Evolutionary conservation across 2,329 filamentous ascomycete genomes (phyloP).

Genomic region (Penicillium sp.): DNA sequence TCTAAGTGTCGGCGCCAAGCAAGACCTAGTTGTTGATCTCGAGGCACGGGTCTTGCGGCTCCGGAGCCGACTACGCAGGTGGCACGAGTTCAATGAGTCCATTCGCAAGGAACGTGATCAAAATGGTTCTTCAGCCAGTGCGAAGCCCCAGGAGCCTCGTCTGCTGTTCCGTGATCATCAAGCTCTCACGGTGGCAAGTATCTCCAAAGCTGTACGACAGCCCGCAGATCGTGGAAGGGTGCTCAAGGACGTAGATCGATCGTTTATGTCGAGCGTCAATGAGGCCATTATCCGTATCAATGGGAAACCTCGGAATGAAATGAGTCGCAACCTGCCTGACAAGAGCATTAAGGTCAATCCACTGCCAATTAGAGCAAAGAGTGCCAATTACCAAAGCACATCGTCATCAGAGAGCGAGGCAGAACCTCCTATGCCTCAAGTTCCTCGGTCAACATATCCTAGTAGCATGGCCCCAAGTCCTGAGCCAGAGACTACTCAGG

Average conservation of each 20-base stretch:
- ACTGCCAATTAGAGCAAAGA: not conserved
- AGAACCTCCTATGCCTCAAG: not conserved
- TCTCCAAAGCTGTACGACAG: slow-evolving; percentile 35
- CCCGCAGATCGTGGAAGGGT: slow-evolving; percentile 21
- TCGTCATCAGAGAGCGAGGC: not conserved
- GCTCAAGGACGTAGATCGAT: slow-evolving; percentile 29
- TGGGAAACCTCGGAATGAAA: slow-evolving; percentile 14
- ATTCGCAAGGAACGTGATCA: slow-evolving; percentile 20
- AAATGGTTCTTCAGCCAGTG: not conserved
- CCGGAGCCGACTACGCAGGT: slow-evolving; percentile 66
- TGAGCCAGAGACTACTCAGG: slow-evolving; percentile 1
- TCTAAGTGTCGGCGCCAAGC: slow-evolving; percentile 26
- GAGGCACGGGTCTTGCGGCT: slow-evolving; percentile 68
- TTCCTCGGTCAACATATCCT: not conserved
- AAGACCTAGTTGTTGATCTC: slow-evolving; percentile 63
- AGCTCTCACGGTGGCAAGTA: slow-evolving; percentile 38
- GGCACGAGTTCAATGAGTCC: slow-evolving; percentile 65
- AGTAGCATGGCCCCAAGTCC: not conserved
- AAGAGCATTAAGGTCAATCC: not conserved
- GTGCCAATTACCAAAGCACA: not conserved
- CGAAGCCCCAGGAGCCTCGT: slow-evolving; percentile 11
- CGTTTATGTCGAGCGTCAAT: slow-evolving; percentile 35
- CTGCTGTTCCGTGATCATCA: slow-evolving; percentile 40
- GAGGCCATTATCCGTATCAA: slow-evolving; percentile 33
- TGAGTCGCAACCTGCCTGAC: not conserved